Evolutionary conservation across 495 filamentous ascomycete species (phyloP).

Genomic region (Astrothelium macrocarpum): DNA sequence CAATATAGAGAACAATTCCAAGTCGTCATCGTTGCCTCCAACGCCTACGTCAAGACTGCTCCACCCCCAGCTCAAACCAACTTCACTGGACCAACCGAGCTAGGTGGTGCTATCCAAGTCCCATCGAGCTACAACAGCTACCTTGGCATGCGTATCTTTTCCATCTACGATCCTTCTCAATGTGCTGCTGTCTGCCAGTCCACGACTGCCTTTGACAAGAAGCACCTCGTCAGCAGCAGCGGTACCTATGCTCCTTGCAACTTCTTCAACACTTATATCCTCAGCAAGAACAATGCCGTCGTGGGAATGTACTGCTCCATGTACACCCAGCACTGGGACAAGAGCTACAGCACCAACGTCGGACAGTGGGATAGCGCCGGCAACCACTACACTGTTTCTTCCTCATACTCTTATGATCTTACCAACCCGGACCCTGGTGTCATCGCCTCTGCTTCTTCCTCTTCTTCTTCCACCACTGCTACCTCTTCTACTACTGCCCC

Average conservation of each 20-base stretch:
- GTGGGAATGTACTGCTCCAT: constrained; percentile 12
- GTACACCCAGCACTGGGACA: constrained; percentile 18
- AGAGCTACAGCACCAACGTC: constrained; percentile 18
- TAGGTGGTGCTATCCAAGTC: constrained; percentile 17
- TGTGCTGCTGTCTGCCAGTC: constrained; percentile 16
- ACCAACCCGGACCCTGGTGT: constrained; percentile 5
- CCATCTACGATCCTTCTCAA: constrained; percentile 14
- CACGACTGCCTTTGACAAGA: constrained; percentile 9
- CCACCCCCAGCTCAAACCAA: constrained; percentile 11
- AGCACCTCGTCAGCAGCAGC: constrained; percentile 7
- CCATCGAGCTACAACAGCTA: constrained; percentile 11
- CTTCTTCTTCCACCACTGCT: neutral
- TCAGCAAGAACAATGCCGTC: constrained; percentile 11
- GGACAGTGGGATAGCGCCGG: constrained; percentile 13
- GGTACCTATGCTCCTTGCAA: constrained; percentile 12
- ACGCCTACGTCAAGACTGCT: constrained; percentile 14
- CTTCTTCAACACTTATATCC: constrained; percentile 22
- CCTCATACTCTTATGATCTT: constrained; percentile 7
- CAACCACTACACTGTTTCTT: constrained; percentile 12
- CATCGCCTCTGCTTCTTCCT: neutral
- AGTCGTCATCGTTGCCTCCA: constrained; percentile 15
- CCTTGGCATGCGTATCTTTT: constrained; percentile 15
- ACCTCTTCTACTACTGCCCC: neutral
- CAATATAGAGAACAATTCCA: constrained; percentile 17
- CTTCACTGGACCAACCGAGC: constrained; percentile 11